phyloP scores from a whole-genome alignment of 139 green algal genomes.

The Auxenochlorella protothecoides region DNA sequence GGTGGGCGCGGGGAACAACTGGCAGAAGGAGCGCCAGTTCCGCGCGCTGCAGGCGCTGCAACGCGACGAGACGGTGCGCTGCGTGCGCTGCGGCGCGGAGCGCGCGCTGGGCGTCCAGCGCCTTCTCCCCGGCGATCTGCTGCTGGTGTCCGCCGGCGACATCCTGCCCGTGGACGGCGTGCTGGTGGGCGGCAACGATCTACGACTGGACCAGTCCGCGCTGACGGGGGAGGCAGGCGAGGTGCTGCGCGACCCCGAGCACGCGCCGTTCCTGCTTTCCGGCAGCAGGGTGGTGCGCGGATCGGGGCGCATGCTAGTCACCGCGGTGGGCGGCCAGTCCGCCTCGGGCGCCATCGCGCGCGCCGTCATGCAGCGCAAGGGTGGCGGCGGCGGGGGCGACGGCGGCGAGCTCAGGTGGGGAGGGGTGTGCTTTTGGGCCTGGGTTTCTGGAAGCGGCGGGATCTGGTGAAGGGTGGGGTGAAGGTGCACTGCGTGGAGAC shows the following conservation, averaged over 20 bases:
- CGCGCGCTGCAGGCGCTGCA: constrained; percentile 83
- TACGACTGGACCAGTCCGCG: constrained; percentile 83
- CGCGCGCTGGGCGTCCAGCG: constrained; percentile 58
- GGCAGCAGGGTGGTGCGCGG: constrained; percentile 68
- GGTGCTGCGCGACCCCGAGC: constrained; percentile 66
- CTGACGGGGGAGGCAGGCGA: constrained; percentile 87
- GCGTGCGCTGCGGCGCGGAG: constrained; percentile 42
- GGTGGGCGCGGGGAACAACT: constrained; percentile 80
- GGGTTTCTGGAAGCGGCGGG: constrained; percentile 2
- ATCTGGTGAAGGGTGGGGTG: constrained; percentile 78
- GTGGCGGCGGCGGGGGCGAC: too few relatives aligned
- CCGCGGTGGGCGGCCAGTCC: constrained; percentile 64
- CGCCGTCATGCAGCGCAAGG: too few relatives aligned
- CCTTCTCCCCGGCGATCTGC: constrained; percentile 84
- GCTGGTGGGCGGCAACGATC: constrained; percentile 35
- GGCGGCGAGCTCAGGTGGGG: too few relatives aligned
- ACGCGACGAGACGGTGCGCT: constrained; percentile 71
- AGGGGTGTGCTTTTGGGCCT: too few relatives aligned
- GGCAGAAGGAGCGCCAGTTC: constrained; percentile 92
- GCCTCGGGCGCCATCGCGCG: constrained; percentile 46
- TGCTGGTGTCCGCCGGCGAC: constrained; percentile 83
- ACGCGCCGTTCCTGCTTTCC: constrained; percentile 64
- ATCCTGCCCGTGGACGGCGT: constrained; percentile 64
- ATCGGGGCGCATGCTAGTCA: constrained; percentile 58
- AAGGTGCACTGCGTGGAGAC: constrained; percentile 64